phyloP scores from a whole-genome alignment of 2,329 filamentous ascomycete species.

The Colletotrichum godetiae region DNA sequence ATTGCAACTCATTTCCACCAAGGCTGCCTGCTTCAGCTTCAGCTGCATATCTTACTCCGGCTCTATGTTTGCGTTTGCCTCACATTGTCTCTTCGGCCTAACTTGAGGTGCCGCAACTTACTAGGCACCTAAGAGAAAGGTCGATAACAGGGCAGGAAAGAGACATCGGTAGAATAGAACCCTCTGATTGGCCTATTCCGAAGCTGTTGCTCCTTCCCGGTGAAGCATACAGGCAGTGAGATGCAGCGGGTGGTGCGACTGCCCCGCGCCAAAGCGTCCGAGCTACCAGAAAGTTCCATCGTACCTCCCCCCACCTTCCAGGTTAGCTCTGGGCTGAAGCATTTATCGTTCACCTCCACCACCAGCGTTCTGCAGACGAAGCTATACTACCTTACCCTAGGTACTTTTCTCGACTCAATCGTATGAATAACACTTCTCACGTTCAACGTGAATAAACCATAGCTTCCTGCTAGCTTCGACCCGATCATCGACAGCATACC shows the following conservation, averaged over 20 bases:
- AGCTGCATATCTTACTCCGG: neutral
- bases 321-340: neutral
- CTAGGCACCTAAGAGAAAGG: no score
- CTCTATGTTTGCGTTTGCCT: no score
- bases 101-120: no score
- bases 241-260: neutral
- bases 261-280: constrained; percentile 6
- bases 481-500: neutral
- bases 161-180: neutral
- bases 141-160: neutral
- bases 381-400: neutral
- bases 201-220: constrained; percentile 5
- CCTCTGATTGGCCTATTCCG: neutral
- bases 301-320: constrained; percentile 1
- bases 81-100: no score
- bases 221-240: neutral
- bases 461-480: neutral
- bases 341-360: constrained; percentile 8
- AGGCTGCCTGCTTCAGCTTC: neutral
- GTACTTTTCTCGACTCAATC: neutral
- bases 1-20: neutral
- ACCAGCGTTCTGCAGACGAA: neutral
- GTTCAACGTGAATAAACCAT: neutral
- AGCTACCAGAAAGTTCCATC: constrained; percentile 18
- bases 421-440: neutral